Percentiles rank a stretch among this genome's conserved stretches.
Evolutionary conservation across 176 grass and related monocot genomes (phyloP).

Genomic region (Phoenix roebelenii): DNA sequence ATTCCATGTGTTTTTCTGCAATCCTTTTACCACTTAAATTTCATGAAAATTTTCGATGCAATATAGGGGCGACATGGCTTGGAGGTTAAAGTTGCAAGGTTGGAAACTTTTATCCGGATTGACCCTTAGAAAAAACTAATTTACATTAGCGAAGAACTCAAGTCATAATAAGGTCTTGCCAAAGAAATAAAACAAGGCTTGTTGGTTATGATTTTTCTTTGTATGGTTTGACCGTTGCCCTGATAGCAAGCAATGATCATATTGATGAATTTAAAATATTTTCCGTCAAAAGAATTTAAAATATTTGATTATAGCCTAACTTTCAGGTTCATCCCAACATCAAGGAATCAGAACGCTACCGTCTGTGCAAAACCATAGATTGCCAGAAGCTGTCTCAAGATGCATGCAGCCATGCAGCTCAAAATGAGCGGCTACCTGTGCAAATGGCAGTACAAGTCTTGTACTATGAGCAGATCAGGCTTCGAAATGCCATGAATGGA

Average conservation of each 20-base stretch:
- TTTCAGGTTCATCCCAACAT: conserved; percentile 87
- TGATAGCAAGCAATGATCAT: not conserved
- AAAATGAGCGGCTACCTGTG: conserved; percentile 80
- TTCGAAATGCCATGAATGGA: conserved; percentile 62
- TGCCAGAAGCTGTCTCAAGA: conserved; percentile 89
- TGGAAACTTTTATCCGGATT: too few species aligned
- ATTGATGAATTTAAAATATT: not conserved
- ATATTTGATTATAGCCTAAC: not conserved
- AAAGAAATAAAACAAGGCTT: too few species aligned
- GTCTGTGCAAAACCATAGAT: conserved; percentile 86
- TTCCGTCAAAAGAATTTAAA: not conserved
- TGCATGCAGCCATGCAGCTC: conserved; percentile 86
- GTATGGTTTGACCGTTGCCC: too few species aligned
- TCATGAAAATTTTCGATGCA: too few species aligned
- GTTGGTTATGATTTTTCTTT: too few species aligned
- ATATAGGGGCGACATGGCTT: too few species aligned
- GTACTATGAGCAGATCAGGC: conserved; percentile 87
- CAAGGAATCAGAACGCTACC: conserved; percentile 86
- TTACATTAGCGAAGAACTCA: too few species aligned
- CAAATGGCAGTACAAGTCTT: conserved; percentile 96
- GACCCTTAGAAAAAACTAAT: too few species aligned
- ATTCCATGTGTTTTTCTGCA: too few species aligned
- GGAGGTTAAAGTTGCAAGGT: too few species aligned
- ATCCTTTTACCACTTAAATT: too few species aligned
- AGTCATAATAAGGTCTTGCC: too few species aligned